A percentile compares a stretch with the other conserved stretches of the same genome.
Conservation (phyloP, 2,329 filamentous ascomycete species). For the Ceratocystis destructans region DNA sequence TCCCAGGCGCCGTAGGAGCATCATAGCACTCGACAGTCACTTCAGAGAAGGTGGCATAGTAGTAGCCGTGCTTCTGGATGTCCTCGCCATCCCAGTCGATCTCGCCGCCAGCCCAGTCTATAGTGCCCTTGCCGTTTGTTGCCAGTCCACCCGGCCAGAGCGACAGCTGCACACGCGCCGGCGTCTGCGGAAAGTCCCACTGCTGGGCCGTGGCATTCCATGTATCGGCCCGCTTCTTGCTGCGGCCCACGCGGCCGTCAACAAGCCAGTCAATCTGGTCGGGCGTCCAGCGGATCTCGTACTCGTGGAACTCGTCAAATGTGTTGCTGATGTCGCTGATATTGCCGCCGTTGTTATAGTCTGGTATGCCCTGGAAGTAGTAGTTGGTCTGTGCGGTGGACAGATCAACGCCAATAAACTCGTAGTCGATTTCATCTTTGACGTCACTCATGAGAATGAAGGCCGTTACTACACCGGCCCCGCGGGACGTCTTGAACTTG, state of each 20-base stretch:
- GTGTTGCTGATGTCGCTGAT: constrained; percentile 52
- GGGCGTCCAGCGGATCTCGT: constrained; percentile 85
- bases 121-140: constrained; percentile 68
- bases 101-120: constrained; percentile 79
- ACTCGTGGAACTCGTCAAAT: constrained; percentile 68
- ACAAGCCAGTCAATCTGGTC: constrained; percentile 77
- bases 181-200: constrained; percentile 84
- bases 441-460: constrained; percentile 93
- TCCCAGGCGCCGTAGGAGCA: constrained; percentile 45
- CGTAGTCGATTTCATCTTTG: constrained; percentile 97
- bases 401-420: constrained; percentile 76
- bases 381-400: constrained; percentile 78
- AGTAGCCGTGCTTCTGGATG: constrained; percentile 75
- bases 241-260: constrained; percentile 65
- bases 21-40: constrained; percentile 81
- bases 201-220: constrained; percentile 73
- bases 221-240: constrained; percentile 60
- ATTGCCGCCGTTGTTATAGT: constrained; percentile 67
- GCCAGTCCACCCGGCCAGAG: constrained; percentile 85
- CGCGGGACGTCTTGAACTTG: constrained; percentile 69
- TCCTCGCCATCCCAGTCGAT: constrained; percentile 77
- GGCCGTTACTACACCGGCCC: constrained; percentile 82
- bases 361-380: constrained; percentile 86
- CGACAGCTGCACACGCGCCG: constrained; percentile 78
- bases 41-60: constrained; percentile 66